Evolutionary conservation across 2,329 filamentous ascomycete species (phyloP).

Genomic region (Chalaropsis ovoidea): DNA sequence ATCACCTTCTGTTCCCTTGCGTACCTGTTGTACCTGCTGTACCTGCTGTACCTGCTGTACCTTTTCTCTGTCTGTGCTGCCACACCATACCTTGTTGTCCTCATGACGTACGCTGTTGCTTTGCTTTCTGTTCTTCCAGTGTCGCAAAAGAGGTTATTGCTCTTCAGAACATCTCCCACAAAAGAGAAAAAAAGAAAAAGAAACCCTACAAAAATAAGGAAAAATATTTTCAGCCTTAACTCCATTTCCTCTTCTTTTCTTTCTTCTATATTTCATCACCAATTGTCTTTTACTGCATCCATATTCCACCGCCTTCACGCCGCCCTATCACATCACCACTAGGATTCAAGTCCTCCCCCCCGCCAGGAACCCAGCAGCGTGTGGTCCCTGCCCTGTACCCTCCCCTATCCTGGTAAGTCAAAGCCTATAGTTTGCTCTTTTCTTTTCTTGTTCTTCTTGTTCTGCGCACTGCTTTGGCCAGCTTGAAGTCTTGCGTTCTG

Average conservation of each 20-base stretch:
- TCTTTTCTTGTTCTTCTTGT: not conserved
- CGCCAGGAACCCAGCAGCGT: not conserved
- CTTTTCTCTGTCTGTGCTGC: conserved; percentile 13
- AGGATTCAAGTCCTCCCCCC: not conserved
- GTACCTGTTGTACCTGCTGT: not conserved
- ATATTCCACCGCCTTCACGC: not conserved
- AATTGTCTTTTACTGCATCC: not conserved
- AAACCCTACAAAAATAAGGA: too few species aligned
- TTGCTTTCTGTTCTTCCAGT: too few species aligned
- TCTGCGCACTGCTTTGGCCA: not conserved
- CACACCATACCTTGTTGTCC: not conserved
- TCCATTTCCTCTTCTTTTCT: not conserved
- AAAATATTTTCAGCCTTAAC: not conserved
- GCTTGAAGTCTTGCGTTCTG: too few species aligned
- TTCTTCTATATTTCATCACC: not conserved
- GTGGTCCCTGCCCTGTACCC: not conserved
- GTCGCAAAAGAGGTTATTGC: not conserved
- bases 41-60: conserved; percentile 5
- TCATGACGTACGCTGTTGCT: not conserved
- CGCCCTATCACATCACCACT: not conserved
- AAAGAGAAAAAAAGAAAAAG: not conserved
- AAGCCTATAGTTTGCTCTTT: not conserved
- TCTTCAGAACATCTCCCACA: not conserved
- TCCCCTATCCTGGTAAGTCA: conserved; percentile 2
- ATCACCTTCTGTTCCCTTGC: conserved; percentile 5